A percentile compares a stretch with the other conserved stretches of the same genome.
phyloP scores from a whole-genome alignment of 2,329 filamentous ascomycete genomes.

The Myriosclerotinia scirpicola region DNA sequence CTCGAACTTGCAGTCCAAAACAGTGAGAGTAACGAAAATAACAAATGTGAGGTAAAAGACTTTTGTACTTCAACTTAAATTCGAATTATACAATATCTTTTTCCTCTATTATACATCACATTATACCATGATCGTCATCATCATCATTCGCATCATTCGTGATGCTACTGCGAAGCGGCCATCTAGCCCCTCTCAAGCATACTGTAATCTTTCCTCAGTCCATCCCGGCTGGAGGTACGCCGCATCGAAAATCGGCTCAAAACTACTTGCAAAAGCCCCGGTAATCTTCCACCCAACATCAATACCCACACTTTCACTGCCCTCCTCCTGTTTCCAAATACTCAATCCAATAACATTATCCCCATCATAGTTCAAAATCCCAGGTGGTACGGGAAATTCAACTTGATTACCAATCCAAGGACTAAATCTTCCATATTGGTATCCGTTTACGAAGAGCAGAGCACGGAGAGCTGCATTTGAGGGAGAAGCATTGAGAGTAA shows the following conservation, averaged over 20 bases:
- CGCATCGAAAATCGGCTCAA: slow-evolving; percentile 20
- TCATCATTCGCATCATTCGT: no score
- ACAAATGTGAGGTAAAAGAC: no score
- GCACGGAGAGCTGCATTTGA: slow-evolving; percentile 49
- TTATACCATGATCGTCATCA: background rate
- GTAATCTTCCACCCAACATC: slow-evolving; percentile 22
- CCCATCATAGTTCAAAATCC: slow-evolving; percentile 23
- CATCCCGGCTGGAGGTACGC: slow-evolving; percentile 17
- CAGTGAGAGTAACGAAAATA: no score
- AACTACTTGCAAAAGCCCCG: slow-evolving; percentile 21
- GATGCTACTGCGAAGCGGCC: background rate
- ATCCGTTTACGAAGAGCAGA: slow-evolving; percentile 61
- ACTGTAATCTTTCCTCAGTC: slow-evolving; percentile 19
- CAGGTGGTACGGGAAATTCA: slow-evolving; percentile 23
- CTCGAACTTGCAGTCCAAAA: no score
- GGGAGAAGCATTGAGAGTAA: slow-evolving; percentile 50
- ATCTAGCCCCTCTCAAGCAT: slow-evolving; percentile 4
- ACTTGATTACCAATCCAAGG: slow-evolving; percentile 23
- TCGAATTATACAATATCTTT: background rate
- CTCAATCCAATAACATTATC: slow-evolving; percentile 23
- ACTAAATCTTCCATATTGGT: slow-evolving; percentile 37
- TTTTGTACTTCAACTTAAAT: background rate
- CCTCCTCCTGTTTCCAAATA: slow-evolving; percentile 21
- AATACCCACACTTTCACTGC: slow-evolving; percentile 1
- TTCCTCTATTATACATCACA: background rate